Evolutionary conservation across 306 rosid genomes (phyloP).

Genomic region (Notholithocarpus densiflorus): DNA sequence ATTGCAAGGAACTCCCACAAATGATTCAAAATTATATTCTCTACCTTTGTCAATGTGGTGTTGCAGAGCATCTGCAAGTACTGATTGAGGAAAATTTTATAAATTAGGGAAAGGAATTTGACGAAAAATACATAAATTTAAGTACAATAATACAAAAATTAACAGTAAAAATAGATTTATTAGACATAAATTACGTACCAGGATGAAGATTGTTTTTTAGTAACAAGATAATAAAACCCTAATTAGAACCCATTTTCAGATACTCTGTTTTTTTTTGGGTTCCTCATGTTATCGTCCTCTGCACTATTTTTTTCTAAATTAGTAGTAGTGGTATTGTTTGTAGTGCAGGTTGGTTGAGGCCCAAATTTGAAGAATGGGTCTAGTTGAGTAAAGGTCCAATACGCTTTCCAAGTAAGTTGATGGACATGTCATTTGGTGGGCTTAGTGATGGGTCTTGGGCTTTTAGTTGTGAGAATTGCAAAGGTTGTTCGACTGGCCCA

Average conservation of each 20-base stretch:
- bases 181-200: not conserved
- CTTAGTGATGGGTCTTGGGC: not conserved
- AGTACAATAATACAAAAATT: not conserved
- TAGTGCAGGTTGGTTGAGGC: not conserved
- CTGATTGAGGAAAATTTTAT: not conserved
- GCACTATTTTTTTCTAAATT: not conserved
- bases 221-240: not conserved
- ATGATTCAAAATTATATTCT: conserved; percentile 4
- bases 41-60: conserved; percentile 11
- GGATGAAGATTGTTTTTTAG: not conserved
- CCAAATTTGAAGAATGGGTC: not conserved
- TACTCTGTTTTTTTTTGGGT: not conserved
- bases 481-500: not conserved
- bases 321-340: not conserved
- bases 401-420: not conserved
- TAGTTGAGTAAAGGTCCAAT: not conserved
- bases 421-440: not conserved
- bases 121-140: not conserved
- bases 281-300: not conserved
- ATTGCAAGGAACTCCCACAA: not conserved
- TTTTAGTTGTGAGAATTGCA: not conserved
- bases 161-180: not conserved
- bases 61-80: conserved; percentile 19
- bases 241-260: not conserved
- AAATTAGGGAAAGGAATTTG: not conserved